Conservation (phyloP, 164 flowering plant genomes). For the Stephania cephalantha region DNA sequence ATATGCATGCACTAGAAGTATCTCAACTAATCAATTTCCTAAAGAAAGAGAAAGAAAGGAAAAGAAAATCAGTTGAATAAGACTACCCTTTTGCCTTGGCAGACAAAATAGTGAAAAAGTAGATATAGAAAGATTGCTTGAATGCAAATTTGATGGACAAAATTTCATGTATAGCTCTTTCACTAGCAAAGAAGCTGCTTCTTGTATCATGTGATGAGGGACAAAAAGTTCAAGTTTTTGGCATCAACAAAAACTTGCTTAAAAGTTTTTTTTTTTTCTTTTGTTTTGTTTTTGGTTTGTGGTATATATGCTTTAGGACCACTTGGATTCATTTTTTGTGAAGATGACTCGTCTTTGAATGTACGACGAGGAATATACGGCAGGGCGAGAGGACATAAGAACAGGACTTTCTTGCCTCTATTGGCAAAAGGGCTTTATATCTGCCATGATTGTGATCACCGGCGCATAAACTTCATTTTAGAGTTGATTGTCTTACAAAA, state of each 20-base stretch:
- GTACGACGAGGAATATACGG: neutral
- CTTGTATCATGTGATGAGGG: constrained; percentile 1
- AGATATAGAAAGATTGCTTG: constrained; percentile 19
- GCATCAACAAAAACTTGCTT: neutral
- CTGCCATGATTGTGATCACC: too few relatives aligned
- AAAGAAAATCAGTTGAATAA: constrained; percentile 4
- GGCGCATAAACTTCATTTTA: too few relatives aligned
- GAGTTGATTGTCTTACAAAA: too few relatives aligned
- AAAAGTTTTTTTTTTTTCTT: neutral
- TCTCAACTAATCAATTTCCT: too few relatives aligned
- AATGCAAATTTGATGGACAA: constrained; percentile 6
- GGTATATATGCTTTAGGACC: constrained; percentile 9
- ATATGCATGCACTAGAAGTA: too few relatives aligned
- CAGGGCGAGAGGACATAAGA: neutral
- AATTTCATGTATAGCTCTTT: neutral
- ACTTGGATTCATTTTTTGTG: neutral
- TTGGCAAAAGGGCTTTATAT: neutral
- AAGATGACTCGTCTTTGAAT: neutral
- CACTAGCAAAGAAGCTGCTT: constrained; percentile 5
- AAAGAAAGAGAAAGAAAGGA: constrained; percentile 8
- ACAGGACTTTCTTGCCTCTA: neutral
- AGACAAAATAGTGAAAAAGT: constrained; percentile 9
- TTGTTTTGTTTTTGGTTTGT: neutral
- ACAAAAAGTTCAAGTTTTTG: constrained; percentile 1
- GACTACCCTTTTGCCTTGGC: constrained; percentile 15